phyloP scores from a whole-genome alignment of 1,284 basidiomycete genomes.

The Marasmius fiardii region DNA sequence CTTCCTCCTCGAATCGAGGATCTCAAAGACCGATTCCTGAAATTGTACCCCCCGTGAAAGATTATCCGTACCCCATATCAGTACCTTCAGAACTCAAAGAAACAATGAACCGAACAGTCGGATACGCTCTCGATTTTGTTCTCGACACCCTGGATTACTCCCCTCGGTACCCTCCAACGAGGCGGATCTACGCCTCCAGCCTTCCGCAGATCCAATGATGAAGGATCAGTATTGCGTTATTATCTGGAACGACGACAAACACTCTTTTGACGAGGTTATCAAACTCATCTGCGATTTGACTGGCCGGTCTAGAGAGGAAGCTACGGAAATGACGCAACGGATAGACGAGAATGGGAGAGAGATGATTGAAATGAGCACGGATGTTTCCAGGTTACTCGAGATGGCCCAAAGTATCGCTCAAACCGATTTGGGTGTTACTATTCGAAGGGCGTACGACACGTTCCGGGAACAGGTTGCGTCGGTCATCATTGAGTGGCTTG shows the following conservation, averaged over 20 bases:
- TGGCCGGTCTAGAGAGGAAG: constrained; percentile 58
- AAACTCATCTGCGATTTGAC: constrained; percentile 74
- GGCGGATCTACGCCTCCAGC: constrained; percentile 67
- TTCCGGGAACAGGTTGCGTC: constrained; percentile 87
- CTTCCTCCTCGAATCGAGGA: constrained; percentile 25
- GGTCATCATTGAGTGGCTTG: constrained; percentile 82
- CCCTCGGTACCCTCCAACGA: constrained; percentile 65
- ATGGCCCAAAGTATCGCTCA: constrained; percentile 80
- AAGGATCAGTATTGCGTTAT: constrained; percentile 84
- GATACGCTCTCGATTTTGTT: constrained; percentile 80
- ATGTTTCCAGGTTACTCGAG: constrained; percentile 70
- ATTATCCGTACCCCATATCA: constrained; percentile 53
- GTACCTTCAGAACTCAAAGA: constrained; percentile 67
- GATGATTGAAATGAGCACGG: constrained; percentile 76
- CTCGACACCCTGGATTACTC: constrained; percentile 85
- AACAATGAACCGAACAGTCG: constrained; percentile 71
- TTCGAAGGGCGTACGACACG: constrained; percentile 85
- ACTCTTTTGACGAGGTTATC: constrained; percentile 89
- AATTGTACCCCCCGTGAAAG: constrained; percentile 48
- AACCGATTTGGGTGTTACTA: constrained; percentile 91
- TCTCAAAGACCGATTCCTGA: constrained; percentile 27
- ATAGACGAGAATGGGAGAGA: constrained; percentile 87
- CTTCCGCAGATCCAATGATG: constrained; percentile 70
- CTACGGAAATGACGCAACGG: constrained; percentile 58
- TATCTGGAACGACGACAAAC: constrained; percentile 98